These are phyloP conservation scores for Lagerstroemia speciosa DNA, from an alignment of 345 rosid genomes.

Conservation along the genomic window DNA sequence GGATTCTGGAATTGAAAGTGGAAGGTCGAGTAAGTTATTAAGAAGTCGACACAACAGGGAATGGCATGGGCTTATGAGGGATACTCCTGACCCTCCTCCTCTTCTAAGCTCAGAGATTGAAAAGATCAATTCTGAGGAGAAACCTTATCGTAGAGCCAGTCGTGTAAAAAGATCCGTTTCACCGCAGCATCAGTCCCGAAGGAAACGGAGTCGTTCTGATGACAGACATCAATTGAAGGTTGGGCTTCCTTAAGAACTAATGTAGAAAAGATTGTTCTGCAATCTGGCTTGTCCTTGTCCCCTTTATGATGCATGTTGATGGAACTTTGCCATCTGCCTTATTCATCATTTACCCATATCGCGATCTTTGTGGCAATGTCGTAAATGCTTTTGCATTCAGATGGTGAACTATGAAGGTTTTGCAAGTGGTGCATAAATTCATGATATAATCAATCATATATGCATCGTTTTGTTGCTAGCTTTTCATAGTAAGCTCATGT, in stretches of 20 bases:
- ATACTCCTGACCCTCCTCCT: slow-evolving; percentile 51
- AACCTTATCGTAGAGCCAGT: slow-evolving; percentile 24
- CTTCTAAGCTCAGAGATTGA: slow-evolving; percentile 55
- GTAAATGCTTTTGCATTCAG: not conserved
- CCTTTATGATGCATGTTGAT: not conserved
- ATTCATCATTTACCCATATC: not conserved
- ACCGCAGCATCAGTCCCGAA: slow-evolving; percentile 32
- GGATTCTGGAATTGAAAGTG: slow-evolving; percentile 42
- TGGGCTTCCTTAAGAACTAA: slow-evolving; percentile 6
- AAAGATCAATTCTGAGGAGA: slow-evolving; percentile 33
- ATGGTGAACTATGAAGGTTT: not conserved
- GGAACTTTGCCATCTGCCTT: not conserved
- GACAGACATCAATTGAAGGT: slow-evolving; percentile 51
- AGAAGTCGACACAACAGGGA: slow-evolving; percentile 49
- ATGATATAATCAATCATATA: not conserved
- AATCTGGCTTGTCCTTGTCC: not conserved
- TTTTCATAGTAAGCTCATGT: not conserved
- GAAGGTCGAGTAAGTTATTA: slow-evolving; percentile 27
- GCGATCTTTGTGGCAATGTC: not conserved
- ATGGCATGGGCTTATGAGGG: slow-evolving; percentile 51
- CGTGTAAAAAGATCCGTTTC: slow-evolving; percentile 42
- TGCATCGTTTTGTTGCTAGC: not conserved
- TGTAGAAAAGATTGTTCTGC: too few relatives aligned
- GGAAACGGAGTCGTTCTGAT: slow-evolving; percentile 52
- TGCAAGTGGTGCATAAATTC: not conserved